Conservation (phyloP, 108 stramenopile species). For the Nannochloropsis salina region DNA sequence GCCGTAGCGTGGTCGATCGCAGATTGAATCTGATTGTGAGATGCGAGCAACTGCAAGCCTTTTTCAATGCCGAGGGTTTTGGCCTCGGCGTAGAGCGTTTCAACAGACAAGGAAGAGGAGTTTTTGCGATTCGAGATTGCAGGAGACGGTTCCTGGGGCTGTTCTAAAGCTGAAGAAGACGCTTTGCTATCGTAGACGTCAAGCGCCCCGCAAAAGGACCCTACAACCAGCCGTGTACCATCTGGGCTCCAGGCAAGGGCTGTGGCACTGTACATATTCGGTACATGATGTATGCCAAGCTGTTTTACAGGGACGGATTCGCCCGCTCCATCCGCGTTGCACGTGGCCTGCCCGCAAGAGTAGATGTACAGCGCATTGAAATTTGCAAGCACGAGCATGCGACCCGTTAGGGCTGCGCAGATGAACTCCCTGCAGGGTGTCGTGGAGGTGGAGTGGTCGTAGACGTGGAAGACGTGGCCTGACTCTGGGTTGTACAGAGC, state of each 20-base stretch:
- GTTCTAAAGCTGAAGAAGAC: conserved; percentile 53
- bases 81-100: neutral
- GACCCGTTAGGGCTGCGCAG: neutral
- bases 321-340: neutral
- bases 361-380: conserved; percentile 56
- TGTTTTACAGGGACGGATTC: neutral
- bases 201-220: conserved; percentile 57
- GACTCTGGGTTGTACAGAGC: conserved; percentile 58
- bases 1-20: conserved; percentile 62
- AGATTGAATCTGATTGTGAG: conserved; percentile 54
- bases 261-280: conserved; percentile 60
- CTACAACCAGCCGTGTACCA: conserved; percentile 56
- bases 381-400: conserved; percentile 56
- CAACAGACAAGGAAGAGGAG: neutral
- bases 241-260: conserved; percentile 61
- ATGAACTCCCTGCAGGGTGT: conserved; percentile 8
- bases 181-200: conserved; percentile 63
- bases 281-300: neutral
- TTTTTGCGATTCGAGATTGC: neutral
- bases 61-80: neutral
- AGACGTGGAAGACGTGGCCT: conserved; percentile 48
- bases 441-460: conserved; percentile 50
- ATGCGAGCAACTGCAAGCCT: neutral
- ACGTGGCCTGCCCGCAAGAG: neutral
- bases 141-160: conserved; percentile 17